Evolutionary conservation across 2,329 filamentous ascomycete genomes (phyloP).

Genomic region (Pseudovirgaria hyperparasitica): DNA sequence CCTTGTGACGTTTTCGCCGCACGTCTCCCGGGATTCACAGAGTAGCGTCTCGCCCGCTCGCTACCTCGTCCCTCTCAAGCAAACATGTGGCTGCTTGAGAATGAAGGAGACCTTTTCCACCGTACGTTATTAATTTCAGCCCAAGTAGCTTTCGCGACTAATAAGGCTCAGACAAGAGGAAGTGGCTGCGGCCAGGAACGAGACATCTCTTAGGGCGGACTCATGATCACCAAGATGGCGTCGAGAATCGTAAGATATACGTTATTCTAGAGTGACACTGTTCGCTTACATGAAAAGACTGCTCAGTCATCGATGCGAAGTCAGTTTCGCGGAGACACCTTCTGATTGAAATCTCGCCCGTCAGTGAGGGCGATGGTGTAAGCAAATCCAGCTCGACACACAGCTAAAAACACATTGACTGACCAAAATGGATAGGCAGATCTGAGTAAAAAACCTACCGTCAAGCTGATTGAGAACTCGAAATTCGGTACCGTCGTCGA

Average conservation of each 20-base stretch:
- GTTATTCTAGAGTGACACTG: background rate
- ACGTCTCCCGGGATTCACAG: background rate
- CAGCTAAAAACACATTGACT: background rate
- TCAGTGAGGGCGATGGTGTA: slow-evolving; percentile 56
- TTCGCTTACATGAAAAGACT: slow-evolving; percentile 32
- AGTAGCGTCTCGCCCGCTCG: too few relatives aligned
- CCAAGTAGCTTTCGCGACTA: slow-evolving; percentile 4
- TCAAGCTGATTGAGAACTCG: slow-evolving; percentile 71
- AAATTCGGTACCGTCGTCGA: slow-evolving; percentile 76
- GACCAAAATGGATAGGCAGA: slow-evolving; percentile 35
- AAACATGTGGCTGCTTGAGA: slow-evolving; percentile 42
- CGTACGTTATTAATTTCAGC: slow-evolving; percentile 16
- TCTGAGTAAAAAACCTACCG: slow-evolving; percentile 50
- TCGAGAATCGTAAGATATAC: slow-evolving; percentile 24
- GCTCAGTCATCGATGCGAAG: slow-evolving; percentile 62
- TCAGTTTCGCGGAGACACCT: slow-evolving; percentile 84
- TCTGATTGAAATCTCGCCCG: slow-evolving; percentile 56
- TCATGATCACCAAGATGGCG: slow-evolving; percentile 40
- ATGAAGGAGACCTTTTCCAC: slow-evolving; percentile 40
- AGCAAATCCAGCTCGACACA: slow-evolving; percentile 11
- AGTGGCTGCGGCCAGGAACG: slow-evolving; percentile 80
- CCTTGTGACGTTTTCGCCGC: background rate
- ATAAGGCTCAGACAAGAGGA: slow-evolving; percentile 44
- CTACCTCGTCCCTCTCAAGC: too few relatives aligned
- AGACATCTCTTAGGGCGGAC: slow-evolving; percentile 78